A percentile compares a stretch with the other conserved stretches of the same genome.
These are phyloP conservation scores for Ogataea chonburiensis DNA, from an alignment of 805 yeast species.

Conservation along the genomic window DNA sequence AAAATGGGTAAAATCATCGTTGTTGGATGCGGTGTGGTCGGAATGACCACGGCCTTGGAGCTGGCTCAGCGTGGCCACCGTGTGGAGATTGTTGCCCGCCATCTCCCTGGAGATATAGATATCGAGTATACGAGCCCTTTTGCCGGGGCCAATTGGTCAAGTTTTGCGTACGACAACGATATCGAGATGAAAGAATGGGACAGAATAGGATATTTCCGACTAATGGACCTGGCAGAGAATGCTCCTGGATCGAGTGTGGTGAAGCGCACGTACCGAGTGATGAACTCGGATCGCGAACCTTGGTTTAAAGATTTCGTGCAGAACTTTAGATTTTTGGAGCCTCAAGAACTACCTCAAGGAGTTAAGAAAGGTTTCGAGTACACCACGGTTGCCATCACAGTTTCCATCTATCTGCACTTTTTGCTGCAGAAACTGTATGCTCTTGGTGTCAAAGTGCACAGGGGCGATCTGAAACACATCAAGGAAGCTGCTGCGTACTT, in stretches of 20 bases:
- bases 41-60: constrained; percentile 49
- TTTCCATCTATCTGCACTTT: constrained; percentile 30
- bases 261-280: constrained; percentile 19
- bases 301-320: constrained; percentile 52
- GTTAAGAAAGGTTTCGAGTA: constrained; percentile 44
- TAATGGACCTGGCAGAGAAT: constrained; percentile 43
- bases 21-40: constrained; percentile 46
- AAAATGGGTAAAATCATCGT: constrained; percentile 16
- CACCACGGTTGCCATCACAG: constrained; percentile 35
- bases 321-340: constrained; percentile 36
- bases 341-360: constrained; percentile 37
- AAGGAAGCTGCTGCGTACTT: constrained; percentile 49
- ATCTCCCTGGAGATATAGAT: constrained; percentile 57
- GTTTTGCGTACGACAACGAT: constrained; percentile 51
- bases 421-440: constrained; percentile 40
- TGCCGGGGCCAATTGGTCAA: constrained; percentile 74
- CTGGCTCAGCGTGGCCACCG: constrained; percentile 41
- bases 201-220: constrained; percentile 45
- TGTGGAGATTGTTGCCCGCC: constrained; percentile 43
- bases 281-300: constrained; percentile 32
- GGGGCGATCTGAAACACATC: constrained; percentile 43
- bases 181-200: constrained; percentile 40
- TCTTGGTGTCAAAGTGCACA: constrained; percentile 42
- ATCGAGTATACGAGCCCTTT: constrained; percentile 58
- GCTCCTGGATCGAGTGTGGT: constrained; percentile 53